A percentile compares a stretch with the other conserved stretches of the same genome.
Conservation (phyloP, 345 rosid species). For the Dipteronia dyeriana region DNA sequence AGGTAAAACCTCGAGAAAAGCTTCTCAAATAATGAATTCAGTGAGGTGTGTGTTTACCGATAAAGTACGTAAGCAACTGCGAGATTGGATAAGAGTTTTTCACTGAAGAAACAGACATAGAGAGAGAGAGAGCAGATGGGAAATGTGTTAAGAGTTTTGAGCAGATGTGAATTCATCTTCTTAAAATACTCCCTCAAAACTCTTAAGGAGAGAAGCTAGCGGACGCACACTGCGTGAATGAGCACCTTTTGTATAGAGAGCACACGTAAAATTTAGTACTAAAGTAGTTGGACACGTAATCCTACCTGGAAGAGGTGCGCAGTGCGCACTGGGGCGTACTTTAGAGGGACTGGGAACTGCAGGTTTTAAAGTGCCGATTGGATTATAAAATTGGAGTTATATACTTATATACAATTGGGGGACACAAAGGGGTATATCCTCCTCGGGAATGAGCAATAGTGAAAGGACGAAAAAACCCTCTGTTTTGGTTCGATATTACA, state of each 20-base stretch:
- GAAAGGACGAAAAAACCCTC: not conserved
- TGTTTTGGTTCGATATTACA: not conserved
- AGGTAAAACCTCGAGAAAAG: not conserved
- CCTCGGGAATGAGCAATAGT: not conserved
- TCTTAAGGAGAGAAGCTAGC: constrained; percentile 12
- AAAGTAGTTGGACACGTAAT: constrained; percentile 28
- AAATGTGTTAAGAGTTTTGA: not conserved
- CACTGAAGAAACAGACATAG: not conserved
- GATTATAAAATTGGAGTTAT: constrained; percentile 5
- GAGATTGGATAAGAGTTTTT: not conserved
- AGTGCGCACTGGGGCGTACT: not conserved
- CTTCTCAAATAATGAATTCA: not conserved
- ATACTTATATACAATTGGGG: not conserved
- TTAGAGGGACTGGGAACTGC: not conserved
- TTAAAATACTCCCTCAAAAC: too few species aligned
- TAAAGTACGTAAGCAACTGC: not conserved
- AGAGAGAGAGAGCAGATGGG: not conserved
- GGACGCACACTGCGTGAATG: constrained; percentile 9
- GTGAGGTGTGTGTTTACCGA: not conserved
- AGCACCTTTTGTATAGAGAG: constrained; percentile 17
- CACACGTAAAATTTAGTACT: constrained; percentile 21
- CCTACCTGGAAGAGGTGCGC: not conserved
- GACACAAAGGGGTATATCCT: too few species aligned
- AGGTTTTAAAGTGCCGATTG: constrained; percentile 4
- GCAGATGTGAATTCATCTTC: too few species aligned